Evolutionary conservation across 768 basidiomycete species (phyloP), one percentile per base, ranked within the genome.

Genomic region (Lactarius quietus): DNA sequence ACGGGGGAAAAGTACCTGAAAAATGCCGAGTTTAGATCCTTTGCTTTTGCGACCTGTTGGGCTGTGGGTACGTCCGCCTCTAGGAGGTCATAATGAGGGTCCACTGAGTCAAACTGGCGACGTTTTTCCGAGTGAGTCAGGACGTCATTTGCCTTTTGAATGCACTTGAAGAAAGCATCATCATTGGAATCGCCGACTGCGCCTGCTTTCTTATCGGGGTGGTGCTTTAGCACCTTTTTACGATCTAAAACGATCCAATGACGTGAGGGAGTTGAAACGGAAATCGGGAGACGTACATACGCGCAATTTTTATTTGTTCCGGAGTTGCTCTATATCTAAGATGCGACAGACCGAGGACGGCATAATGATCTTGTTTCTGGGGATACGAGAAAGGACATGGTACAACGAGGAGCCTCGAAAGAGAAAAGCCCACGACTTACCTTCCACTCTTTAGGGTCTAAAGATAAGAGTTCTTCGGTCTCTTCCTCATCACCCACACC

Each of bases 401-500:
- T 15, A 41, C 15, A 48, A 14, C 10, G 20, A 43, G 26, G 8
- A 33, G 15, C 12, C 48, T 14, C 10, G 53, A 8, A 28, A 43
- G 35, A 39, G 26, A 43, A 38, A 48, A 62, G n/a, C 23, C 29
- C 28, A 36, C 26, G 39, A 53, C 79, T 48, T 68, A 91, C 92
- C 85, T 98, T 99, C 96, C 97, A 98, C 74, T 96, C 94, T 77
- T 98, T 98, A 7, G 96, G 92, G 79, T 99, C 96, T n/a, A 87
- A 79, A 53, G 79, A 74, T 45, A 94, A 75, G 56, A 94, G 71
- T 28, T 87, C 87, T 3, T 82, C 79, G 23, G 83, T 76, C 79
- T 98, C 96, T 68, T 86, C 81, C 77, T 98, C 97, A 64, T 93
- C 90, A 1, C 95, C 95, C 7, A 98, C 89, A 33, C 94, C 96